These are phyloP conservation scores for Solanum corneliomulleri DNA, from an alignment of 257 asterid genomes.

Conservation along the genomic window DNA sequence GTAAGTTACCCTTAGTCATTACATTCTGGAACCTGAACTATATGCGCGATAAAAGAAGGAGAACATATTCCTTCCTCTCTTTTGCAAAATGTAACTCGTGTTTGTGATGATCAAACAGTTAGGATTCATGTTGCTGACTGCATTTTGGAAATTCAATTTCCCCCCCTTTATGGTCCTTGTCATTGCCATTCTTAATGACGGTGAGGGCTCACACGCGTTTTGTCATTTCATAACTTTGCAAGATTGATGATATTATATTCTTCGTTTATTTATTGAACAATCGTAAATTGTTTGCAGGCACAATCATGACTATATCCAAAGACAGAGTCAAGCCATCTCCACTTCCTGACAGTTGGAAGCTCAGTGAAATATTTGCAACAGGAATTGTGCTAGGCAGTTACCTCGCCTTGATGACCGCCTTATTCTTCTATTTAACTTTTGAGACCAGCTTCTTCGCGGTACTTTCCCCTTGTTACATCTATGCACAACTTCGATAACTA, in stretches of 20 bases:
- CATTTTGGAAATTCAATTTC: conserved; percentile 52
- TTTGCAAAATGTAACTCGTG: neutral
- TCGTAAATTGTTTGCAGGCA: conserved; percentile 15
- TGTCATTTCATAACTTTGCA: neutral
- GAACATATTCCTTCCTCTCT: neutral
- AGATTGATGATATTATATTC: neutral
- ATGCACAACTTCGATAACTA: neutral
- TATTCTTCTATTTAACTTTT: conserved; percentile 33
- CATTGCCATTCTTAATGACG: conserved; percentile 63
- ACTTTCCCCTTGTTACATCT: neutral
- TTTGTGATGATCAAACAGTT: conserved; percentile 23
- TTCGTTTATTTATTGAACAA: neutral
- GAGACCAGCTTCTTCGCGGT: conserved; percentile 48
- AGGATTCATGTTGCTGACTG: conserved; percentile 53
- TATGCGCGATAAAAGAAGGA: neutral
- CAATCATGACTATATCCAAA: conserved; percentile 60
- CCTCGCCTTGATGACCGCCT: conserved; percentile 49
- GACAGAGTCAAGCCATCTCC: conserved; percentile 67
- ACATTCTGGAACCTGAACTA: neutral
- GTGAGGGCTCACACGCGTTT: conserved; percentile 4
- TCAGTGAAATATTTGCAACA: conserved; percentile 46
- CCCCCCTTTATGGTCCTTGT: conserved; percentile 73
- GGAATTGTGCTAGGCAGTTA: conserved; percentile 51
- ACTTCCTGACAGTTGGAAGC: conserved; percentile 51
- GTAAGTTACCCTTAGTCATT: conserved; percentile 15